phyloP scores from a whole-genome alignment of 78 protist species.

The Dictyostelium intermedium region DNA sequence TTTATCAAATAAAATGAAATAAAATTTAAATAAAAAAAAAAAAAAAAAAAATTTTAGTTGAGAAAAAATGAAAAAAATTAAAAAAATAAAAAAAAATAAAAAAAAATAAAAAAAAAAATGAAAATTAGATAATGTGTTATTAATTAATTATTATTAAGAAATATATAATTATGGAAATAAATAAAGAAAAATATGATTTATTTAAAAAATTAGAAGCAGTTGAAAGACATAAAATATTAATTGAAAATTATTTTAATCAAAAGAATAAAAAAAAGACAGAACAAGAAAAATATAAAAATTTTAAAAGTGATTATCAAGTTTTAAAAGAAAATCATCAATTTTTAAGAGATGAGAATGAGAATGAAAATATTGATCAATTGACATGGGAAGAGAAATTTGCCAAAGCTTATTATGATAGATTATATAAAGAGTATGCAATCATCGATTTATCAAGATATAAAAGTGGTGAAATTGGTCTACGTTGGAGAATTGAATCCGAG shows the following conservation, averaged over 20 bases:
- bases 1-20: too few relatives aligned
- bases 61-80: background rate
- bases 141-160: too few relatives aligned
- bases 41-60: background rate
- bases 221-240: constrained; percentile 29
- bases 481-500: constrained; percentile 90
- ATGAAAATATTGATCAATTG: background rate
- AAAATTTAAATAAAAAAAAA: background rate
- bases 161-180: background rate
- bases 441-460: constrained; percentile 82
- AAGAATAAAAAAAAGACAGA: background rate
- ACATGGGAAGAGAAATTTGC: constrained; percentile 88
- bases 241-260: background rate
- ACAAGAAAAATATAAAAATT: background rate
- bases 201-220: constrained; percentile 7
- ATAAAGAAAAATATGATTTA: background rate
- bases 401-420: constrained; percentile 83
- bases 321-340: constrained; percentile 48
- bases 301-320: background rate
- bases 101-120: too few relatives aligned
- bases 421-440: constrained; percentile 88
- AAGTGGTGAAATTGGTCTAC: constrained; percentile 79
- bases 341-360: constrained; percentile 46
- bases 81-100: background rate
- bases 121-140: too few relatives aligned